Evolutionary conservation across 257 asterid genomes (phyloP).

Genomic region (Echium plantagineum): DNA sequence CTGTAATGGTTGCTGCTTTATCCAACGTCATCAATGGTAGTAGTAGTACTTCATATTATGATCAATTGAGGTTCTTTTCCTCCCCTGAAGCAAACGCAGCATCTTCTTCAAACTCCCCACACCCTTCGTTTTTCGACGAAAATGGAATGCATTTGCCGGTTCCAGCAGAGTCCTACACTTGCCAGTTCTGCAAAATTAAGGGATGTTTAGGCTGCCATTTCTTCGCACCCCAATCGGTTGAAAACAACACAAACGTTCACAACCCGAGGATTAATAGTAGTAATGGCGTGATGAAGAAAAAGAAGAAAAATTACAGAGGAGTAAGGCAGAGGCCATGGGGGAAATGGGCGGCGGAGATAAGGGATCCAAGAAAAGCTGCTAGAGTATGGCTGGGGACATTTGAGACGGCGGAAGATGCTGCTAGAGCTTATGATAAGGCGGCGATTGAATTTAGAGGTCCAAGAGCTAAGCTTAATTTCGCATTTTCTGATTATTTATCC

Average conservation of each 20-base stretch:
- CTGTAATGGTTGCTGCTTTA: constrained; percentile 56
- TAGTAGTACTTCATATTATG: neutral
- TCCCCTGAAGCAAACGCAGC: constrained; percentile 1
- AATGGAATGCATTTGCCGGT: constrained; percentile 21
- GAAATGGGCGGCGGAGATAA: constrained; percentile 89
- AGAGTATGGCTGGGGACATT: constrained; percentile 94
- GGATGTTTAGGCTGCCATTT: constrained; percentile 72
- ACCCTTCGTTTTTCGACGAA: neutral
- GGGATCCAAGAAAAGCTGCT: constrained; percentile 72
- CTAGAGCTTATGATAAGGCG: constrained; percentile 72
- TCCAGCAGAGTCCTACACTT: constrained; percentile 29
- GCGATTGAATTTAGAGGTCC: constrained; percentile 90
- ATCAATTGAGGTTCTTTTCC: neutral
- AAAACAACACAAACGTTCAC: too few species aligned
- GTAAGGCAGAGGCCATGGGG: constrained; percentile 97
- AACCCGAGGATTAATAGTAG: constrained; percentile 14
- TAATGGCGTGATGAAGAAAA: constrained; percentile 10
- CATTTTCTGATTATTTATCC: constrained; percentile 55
- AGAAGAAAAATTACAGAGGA: constrained; percentile 79
- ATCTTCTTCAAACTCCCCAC: neutral
- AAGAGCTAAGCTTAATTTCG: constrained; percentile 68
- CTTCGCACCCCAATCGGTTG: constrained; percentile 15
- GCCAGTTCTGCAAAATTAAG: constrained; percentile 41
- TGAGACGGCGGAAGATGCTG: constrained; percentile 71
- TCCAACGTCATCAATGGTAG: constrained; percentile 43